Evolutionary conservation across 306 rosid genomes (phyloP).

Genomic region (Dalbergia cochinchinensis): DNA sequence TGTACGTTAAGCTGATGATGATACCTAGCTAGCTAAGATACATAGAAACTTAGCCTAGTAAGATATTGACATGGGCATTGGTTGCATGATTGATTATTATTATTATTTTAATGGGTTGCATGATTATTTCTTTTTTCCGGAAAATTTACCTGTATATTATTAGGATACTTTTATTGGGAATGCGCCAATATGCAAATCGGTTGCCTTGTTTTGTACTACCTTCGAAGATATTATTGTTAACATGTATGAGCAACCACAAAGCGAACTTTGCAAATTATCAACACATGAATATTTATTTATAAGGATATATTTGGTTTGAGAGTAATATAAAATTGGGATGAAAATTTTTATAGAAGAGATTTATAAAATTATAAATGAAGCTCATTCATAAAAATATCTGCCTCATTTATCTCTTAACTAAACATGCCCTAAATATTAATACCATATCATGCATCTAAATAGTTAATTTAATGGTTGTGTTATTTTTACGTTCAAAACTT

Average conservation of each 20-base stretch:
- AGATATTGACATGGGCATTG: background rate
- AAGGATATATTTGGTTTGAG: too few species aligned
- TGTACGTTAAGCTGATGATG: slow-evolving; percentile 30
- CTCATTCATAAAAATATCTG: too few species aligned
- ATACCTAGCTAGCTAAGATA: background rate
- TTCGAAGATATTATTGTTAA: slow-evolving; percentile 29
- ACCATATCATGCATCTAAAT: too few species aligned
- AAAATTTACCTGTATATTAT: background rate
- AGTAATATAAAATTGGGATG: too few species aligned
- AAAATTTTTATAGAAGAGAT: too few species aligned
- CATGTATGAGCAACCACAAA: slow-evolving; percentile 4
- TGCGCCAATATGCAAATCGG: slow-evolving; percentile 42
- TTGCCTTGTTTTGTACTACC: slow-evolving; percentile 44
- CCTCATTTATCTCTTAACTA: too few species aligned
- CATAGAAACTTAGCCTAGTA: too few species aligned
- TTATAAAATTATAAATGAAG: too few species aligned
- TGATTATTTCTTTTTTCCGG: background rate
- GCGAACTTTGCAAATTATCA: slow-evolving; percentile 24
- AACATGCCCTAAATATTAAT: too few species aligned
- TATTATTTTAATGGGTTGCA: too few species aligned
- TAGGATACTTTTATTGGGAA: slow-evolving; percentile 32
- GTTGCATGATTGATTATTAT: slow-evolving; percentile 15
- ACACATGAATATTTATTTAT: slow-evolving; percentile 4
- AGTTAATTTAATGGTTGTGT: too few species aligned
- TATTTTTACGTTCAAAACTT: too few species aligned